Evolutionary conservation across 768 basidiomycete species (phyloP), one percentile per base, ranked within the genome.

Genomic region (Lactarius sp.): DNA sequence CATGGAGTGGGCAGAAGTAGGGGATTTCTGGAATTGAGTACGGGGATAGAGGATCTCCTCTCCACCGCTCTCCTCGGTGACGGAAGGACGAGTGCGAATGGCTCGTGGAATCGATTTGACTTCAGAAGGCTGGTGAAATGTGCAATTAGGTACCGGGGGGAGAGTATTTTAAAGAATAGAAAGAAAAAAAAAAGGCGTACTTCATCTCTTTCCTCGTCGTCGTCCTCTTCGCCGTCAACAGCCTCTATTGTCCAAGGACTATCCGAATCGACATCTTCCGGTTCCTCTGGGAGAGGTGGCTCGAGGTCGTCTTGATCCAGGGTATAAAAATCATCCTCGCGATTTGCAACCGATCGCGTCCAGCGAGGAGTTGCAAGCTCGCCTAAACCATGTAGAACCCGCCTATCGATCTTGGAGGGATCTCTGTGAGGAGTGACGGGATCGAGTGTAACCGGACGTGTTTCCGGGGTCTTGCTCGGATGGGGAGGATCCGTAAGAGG

Each of bases 361-460:
- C 94, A 99, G 65, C 94, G 84, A 53, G 97, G 97, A n/a, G 97
- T 99, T 20, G 94, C 79, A 37, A 98, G 83, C 75, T 99, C 97
- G 42, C 97, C 97, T 6, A 98, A 90, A 31, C 97, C 97, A 58
- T 98, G 85, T 46, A 98, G 84, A 42, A 86, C 89, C 18, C 85
- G 82, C 62, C 97, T 82, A 77, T 98, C 94, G 65, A 94, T 93
- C 68, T 77, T 73, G 22, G 90, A 84, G 22, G 90, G 88, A 76
- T 93, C 87, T 63, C 83, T 81, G 39, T 81, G 86, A 9, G 92
- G 92, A 0, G 91, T 90, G 42, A 84, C 76, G 18, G 87, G 85
- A 66, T 86, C 83, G 54, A 73, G 73, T 46, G 74, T 67, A 36
- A 73, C 71, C 49, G 54, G 63, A 44, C 76, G 77, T 52, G 81